phyloP scores from a whole-genome alignment of 768 basidiomycete genomes.

The Boletus subparvulus region DNA sequence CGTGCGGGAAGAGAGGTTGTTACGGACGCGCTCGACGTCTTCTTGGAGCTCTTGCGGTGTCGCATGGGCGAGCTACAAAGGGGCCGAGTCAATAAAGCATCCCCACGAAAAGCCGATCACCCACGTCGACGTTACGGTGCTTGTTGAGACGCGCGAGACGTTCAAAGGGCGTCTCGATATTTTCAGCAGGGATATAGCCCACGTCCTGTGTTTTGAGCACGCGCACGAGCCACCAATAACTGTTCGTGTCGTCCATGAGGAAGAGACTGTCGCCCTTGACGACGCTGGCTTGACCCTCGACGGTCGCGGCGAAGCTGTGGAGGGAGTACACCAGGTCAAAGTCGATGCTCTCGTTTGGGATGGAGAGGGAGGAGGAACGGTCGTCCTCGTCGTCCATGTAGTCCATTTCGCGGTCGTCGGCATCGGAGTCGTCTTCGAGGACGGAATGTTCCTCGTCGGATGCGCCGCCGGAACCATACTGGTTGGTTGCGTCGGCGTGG shows the following conservation, averaged over 20 bases:
- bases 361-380: constrained; percentile 77
- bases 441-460: constrained; percentile 82
- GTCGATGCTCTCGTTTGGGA: constrained; percentile 90
- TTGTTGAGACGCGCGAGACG: constrained; percentile 94
- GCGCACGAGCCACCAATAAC: constrained; percentile 99
- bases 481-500: constrained; percentile 47
- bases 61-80: constrained; percentile 32
- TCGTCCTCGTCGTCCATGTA: constrained; percentile 75
- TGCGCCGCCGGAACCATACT: constrained; percentile 33
- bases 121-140: constrained; percentile 93
- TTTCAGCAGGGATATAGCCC: constrained; percentile 98
- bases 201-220: constrained; percentile 99
- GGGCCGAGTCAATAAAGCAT: neutral
- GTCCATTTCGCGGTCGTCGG: constrained; percentile 64
- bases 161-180: constrained; percentile 98
- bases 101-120: constrained; percentile 29
- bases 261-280: constrained; percentile 97
- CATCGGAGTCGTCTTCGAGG: constrained; percentile 82
- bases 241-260: constrained; percentile 97
- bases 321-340: constrained; percentile 92
- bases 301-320: constrained; percentile 95
- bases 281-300: constrained; percentile 98
- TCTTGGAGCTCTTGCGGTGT: constrained; percentile 57
- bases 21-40: constrained; percentile 54
- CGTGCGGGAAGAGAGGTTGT: constrained; percentile 48